phyloP scores from a whole-genome alignment of 345 rosid species.

The Salix exigua region DNA sequence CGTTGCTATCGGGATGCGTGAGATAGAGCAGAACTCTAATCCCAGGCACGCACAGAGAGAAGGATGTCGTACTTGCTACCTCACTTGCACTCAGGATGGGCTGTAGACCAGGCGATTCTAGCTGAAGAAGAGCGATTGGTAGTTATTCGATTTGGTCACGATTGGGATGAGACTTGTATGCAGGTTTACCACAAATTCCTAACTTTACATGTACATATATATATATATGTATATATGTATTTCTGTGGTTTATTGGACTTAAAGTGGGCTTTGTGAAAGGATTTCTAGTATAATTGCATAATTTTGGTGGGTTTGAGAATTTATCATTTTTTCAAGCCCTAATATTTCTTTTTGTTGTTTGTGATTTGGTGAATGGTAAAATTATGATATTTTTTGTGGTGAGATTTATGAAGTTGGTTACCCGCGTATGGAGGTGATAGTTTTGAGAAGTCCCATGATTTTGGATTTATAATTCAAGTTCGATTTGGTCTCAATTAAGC shows the following conservation, averaged over 20 bases:
- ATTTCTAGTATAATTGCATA: too few relatives aligned
- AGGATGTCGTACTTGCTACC: conserved; percentile 83
- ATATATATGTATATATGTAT: background rate
- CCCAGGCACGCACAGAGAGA: background rate
- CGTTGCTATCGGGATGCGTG: too few relatives aligned
- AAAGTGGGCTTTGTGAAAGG: too few relatives aligned
- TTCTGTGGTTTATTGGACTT: background rate
- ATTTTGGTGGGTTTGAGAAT: too few relatives aligned
- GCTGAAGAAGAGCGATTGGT: conserved; percentile 95
- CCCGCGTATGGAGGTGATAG: too few relatives aligned
- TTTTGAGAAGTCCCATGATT: too few relatives aligned
- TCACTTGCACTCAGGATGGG: conserved; percentile 93
- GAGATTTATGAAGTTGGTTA: too few relatives aligned
- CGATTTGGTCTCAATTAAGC: background rate
- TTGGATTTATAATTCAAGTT: background rate
- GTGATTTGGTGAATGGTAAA: too few relatives aligned
- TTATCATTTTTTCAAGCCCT: too few relatives aligned
- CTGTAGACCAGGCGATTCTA: conserved; percentile 87
- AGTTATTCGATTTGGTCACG: conserved; percentile 86
- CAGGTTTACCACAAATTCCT: conserved; percentile 44
- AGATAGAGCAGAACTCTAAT: background rate
- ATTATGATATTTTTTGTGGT: too few relatives aligned
- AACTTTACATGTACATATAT: background rate
- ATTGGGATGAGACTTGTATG: conserved; percentile 97
- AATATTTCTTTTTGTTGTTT: too few relatives aligned